Conservation (phyloP, 306 rosid species). For the Dryas drummondii region DNA sequence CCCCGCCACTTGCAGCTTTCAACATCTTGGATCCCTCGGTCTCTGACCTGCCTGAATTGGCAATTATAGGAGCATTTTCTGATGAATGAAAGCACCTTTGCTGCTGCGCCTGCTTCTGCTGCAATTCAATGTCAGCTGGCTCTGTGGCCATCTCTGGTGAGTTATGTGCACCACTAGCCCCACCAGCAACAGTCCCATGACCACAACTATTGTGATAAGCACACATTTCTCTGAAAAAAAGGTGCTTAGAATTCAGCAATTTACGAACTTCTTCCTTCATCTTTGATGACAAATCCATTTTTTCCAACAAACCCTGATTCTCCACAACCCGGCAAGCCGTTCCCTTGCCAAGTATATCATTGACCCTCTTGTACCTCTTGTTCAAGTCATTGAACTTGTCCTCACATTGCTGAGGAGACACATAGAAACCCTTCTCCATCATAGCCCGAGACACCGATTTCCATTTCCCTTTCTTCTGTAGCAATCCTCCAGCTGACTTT, state of each 20-base stretch:
- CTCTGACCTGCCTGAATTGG: conserved; percentile 35
- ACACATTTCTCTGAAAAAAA: conserved; percentile 96
- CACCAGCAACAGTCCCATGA: conserved; percentile 39
- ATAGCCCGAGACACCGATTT: conserved; percentile 89
- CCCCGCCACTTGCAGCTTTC: conserved; percentile 42
- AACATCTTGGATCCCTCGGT: conserved; percentile 41
- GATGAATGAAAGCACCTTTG: conserved; percentile 58
- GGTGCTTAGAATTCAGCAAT: conserved; percentile 82
- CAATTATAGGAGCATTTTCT: conserved; percentile 32
- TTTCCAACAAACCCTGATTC: conserved; percentile 68
- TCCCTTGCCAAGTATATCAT: conserved; percentile 91
- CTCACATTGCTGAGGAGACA: conserved; percentile 96
- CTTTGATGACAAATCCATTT: conserved; percentile 75
- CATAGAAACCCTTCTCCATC: conserved; percentile 89
- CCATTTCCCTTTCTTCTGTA: conserved; percentile 98
- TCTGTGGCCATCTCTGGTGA: conserved; percentile 47
- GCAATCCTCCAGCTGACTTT: conserved; percentile 49
- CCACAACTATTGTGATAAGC: conserved; percentile 89
- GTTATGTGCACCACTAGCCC: conserved; percentile 27
- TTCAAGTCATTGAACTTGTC: conserved; percentile 91
- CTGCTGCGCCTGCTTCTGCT: conserved; percentile 32
- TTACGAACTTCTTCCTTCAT: conserved; percentile 76
- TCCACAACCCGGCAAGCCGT: conserved; percentile 89
- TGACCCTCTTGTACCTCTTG: conserved; percentile 92
- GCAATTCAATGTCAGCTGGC: conserved; percentile 28